Percentiles rank a stretch among this genome's conserved stretches.
Evolutionary conservation across 306 rosid species (phyloP).

Genomic region (Malus fusca): DNA sequence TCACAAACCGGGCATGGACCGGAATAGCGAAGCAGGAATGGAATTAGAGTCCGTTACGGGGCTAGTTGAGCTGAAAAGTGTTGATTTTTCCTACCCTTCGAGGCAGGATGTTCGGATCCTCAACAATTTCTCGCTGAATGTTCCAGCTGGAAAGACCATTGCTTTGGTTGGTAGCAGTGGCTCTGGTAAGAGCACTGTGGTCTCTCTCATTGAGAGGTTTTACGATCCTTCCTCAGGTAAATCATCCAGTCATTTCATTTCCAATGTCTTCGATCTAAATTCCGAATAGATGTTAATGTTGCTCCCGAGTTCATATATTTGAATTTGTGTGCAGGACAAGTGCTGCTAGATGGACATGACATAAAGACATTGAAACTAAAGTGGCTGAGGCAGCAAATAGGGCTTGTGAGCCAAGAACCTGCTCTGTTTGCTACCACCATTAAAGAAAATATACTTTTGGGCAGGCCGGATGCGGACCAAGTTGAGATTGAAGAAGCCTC

Average conservation of each 20-base stretch:
- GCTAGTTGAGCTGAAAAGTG: slow-evolving; percentile 71
- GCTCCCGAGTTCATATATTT: not conserved
- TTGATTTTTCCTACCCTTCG: slow-evolving; percentile 83
- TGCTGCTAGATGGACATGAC: slow-evolving; percentile 81
- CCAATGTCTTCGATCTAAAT: not conserved
- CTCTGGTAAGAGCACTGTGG: slow-evolving; percentile 97
- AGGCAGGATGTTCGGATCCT: slow-evolving; percentile 80
- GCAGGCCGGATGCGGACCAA: slow-evolving; percentile 87
- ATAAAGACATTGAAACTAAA: slow-evolving; percentile 73
- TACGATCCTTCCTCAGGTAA: slow-evolving; percentile 87
- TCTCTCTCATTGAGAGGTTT: slow-evolving; percentile 91
- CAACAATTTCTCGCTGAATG: slow-evolving; percentile 55
- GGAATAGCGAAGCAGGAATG: slow-evolving; percentile 63
- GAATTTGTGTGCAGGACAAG: slow-evolving; percentile 53
- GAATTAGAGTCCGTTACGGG: slow-evolving; percentile 76
- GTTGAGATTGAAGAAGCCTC: slow-evolving; percentile 97
- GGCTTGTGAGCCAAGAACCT: slow-evolving; percentile 98
- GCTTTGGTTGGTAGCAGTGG: slow-evolving; percentile 98
- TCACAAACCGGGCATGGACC: slow-evolving; percentile 78
- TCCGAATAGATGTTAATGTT: not conserved
- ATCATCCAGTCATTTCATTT: not conserved
- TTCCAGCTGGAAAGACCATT: slow-evolving; percentile 94
- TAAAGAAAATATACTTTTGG: slow-evolving; percentile 80
- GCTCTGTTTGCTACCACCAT: slow-evolving; percentile 95
- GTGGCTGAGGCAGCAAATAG: slow-evolving; percentile 97